Conservation (phyloP, 371 early-diverging fungal genomes). For the Rhizomucor pusillus region DNA sequence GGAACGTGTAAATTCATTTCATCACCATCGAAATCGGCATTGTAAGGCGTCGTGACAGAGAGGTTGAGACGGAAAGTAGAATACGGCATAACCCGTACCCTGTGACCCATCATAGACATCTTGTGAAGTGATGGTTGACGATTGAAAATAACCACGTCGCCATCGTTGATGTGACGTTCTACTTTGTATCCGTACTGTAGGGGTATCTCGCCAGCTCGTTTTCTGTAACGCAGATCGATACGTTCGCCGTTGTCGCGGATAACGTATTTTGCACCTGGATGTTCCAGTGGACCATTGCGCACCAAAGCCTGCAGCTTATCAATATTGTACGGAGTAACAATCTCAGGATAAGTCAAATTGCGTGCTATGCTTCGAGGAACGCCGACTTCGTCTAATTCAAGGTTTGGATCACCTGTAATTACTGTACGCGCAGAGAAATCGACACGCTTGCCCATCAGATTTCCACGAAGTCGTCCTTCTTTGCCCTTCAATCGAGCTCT, state of each 20-base stretch:
- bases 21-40: constrained; percentile 99
- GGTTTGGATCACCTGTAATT: constrained; percentile 99
- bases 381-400: constrained; percentile 98
- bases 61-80: constrained; percentile 99
- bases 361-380: constrained; percentile 98
- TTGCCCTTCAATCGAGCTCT: constrained; percentile 99
- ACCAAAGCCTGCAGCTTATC: constrained; percentile 88
- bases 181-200: constrained; percentile 95
- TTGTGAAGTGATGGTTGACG: constrained; percentile 99
- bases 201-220: constrained; percentile 85
- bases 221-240: constrained; percentile 94
- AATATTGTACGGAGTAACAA: constrained; percentile 98
- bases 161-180: constrained; percentile 96
- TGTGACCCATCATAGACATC: constrained; percentile 99
- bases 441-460: constrained; percentile 99
- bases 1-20: constrained; percentile 99
- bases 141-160: constrained; percentile 99
- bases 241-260: constrained; percentile 96
- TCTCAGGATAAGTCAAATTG: constrained; percentile 98
- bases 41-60: constrained; percentile 99
- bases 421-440: constrained; percentile 99
- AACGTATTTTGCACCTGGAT: constrained; percentile 99
- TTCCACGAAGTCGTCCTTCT: constrained; percentile 99
- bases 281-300: constrained; percentile 94
- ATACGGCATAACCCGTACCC: constrained; percentile 97